These are phyloP conservation scores for Lentinula boryana DNA, from an alignment of 768 basidiomycete genomes.

Conservation along the genomic window DNA sequence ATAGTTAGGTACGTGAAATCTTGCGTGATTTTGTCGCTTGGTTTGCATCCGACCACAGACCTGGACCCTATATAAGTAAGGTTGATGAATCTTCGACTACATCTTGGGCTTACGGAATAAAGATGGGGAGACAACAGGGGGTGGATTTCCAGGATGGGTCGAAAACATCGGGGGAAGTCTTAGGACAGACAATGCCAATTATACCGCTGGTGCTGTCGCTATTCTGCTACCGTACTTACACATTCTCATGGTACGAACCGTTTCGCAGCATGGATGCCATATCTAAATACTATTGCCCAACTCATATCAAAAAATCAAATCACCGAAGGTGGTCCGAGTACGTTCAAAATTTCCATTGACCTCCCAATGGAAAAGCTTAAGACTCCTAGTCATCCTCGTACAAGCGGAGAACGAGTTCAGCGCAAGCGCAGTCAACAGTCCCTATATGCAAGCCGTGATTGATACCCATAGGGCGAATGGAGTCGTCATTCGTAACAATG, in stretches of 20 bases:
- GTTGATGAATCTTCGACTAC: background rate
- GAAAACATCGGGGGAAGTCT: slow-evolving; percentile 45
- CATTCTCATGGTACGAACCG: background rate
- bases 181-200: slow-evolving; percentile 44
- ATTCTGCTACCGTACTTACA: background rate
- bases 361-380: background rate
- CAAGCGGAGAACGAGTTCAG: slow-evolving; percentile 56
- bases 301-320: slow-evolving; percentile 52
- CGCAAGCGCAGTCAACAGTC: slow-evolving; percentile 31
- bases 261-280: slow-evolving; percentile 45
- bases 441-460: slow-evolving; percentile 46
- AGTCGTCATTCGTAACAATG: slow-evolving; percentile 37
- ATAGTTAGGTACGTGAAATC: slow-evolving; percentile 36
- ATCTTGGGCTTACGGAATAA: background rate
- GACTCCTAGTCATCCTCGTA: slow-evolving; percentile 34
- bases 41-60: slow-evolving; percentile 20
- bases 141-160: slow-evolving; percentile 56
- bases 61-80: slow-evolving; percentile 49
- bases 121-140: slow-evolving; percentile 47
- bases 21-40: background rate
- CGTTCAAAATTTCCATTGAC: background rate
- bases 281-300: slow-evolving; percentile 43
- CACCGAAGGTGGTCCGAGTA: slow-evolving; percentile 54
- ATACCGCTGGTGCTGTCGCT: slow-evolving; percentile 18
- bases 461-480: slow-evolving; percentile 39